A percentile compares a stretch with the other conserved stretches of the same genome.
phyloP scores from a whole-genome alignment of 1,284 basidiomycete genomes.

The Termitomyces sp. region DNA sequence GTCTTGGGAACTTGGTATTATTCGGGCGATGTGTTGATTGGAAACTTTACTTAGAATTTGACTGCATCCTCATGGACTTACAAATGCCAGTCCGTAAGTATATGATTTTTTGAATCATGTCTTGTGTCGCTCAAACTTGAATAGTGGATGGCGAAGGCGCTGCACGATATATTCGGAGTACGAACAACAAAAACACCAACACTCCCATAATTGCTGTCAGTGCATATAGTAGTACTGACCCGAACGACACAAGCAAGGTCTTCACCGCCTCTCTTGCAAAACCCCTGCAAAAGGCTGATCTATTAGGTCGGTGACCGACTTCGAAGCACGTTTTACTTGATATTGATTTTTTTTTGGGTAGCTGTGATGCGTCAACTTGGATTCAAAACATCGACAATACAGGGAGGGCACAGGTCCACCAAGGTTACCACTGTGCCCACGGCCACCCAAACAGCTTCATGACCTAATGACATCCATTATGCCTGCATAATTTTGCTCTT shows the following conservation, averaged over 20 bases:
- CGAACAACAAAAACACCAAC: slow-evolving; percentile 85
- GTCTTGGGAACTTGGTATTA: slow-evolving; percentile 18
- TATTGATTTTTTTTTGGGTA: slow-evolving; percentile 16
- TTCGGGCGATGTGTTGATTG: slow-evolving; percentile 8
- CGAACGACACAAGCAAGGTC: slow-evolving; percentile 63
- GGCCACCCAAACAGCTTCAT: slow-evolving; percentile 32
- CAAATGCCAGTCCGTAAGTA: slow-evolving; percentile 84
- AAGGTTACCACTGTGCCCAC: slow-evolving; percentile 36
- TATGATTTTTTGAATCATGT: not conserved
- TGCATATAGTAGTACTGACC: slow-evolving; percentile 71
- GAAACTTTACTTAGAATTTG: slow-evolving; percentile 57
- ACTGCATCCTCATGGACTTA: slow-evolving; percentile 85
- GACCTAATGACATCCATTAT: slow-evolving; percentile 30
- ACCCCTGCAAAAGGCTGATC: slow-evolving; percentile 82
- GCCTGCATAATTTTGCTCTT: slow-evolving; percentile 22
- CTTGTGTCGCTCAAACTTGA: slow-evolving; percentile 15
- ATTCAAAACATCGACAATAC: slow-evolving; percentile 81
- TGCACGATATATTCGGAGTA: slow-evolving; percentile 89
- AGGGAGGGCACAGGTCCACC: slow-evolving; percentile 41
- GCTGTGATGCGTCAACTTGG: slow-evolving; percentile 79
- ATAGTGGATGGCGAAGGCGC: slow-evolving; percentile 88
- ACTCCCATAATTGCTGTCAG: slow-evolving; percentile 93
- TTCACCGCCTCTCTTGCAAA: slow-evolving; percentile 87
- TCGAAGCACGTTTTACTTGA: not conserved
- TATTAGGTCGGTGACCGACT: slow-evolving; percentile 42